Base-by-base conservation (phyloP, 2,329 filamentous ascomycete species). In the Decorospora gaudefroyi region DNA sequence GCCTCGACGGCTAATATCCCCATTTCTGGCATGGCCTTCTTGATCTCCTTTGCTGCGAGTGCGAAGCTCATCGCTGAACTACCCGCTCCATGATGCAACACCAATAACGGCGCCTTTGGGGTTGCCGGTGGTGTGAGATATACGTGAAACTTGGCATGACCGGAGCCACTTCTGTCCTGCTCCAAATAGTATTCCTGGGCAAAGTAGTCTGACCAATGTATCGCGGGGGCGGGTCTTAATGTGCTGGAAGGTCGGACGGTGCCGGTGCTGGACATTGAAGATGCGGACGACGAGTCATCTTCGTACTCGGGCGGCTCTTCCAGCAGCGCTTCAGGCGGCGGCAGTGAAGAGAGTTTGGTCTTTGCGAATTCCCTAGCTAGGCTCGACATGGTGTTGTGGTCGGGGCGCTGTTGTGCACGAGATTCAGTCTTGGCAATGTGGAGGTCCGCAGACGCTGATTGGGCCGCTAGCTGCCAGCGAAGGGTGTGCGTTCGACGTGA, bases 11-110 rank as follows among this genome's bases (percentile, higher is more conserved):
- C 89, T 13, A 99, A 78, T 27, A 97, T 81, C 1, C 93, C 95
- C 2, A 91, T 88, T 5, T 82, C 77, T 0, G 93, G 89, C 28
- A 96, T 76, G 5, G 82, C 78, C 67, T 86, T 88, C 39, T 85
- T 81, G 49, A 97, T 83, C 67, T 95, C 87, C 30, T 82, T 78
- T 2, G 86, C 83, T 49, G 95, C 83, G 3, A 89, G 78, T 4
- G 91, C 91, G 72, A 97, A 99, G 2, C 90, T 95, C 46, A 97
- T 80, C 5, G 88, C 95, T 0, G 91, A 96, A 3, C 91, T 95
- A 11, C 93, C 93, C 27, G 89, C 93, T 26, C 93, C 93, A 72
- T 99, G 93, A 67, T 99, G 93, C 72, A 88, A 89, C 47, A 97
- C 86, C 70, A 99, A 91, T 4, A 99, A 76, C 0, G 92, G 90